Evolutionary conservation across 2,329 filamentous ascomycete species (phyloP), one percentile per base, ranked within the genome.

Genomic region (Pezicula carpinea): DNA sequence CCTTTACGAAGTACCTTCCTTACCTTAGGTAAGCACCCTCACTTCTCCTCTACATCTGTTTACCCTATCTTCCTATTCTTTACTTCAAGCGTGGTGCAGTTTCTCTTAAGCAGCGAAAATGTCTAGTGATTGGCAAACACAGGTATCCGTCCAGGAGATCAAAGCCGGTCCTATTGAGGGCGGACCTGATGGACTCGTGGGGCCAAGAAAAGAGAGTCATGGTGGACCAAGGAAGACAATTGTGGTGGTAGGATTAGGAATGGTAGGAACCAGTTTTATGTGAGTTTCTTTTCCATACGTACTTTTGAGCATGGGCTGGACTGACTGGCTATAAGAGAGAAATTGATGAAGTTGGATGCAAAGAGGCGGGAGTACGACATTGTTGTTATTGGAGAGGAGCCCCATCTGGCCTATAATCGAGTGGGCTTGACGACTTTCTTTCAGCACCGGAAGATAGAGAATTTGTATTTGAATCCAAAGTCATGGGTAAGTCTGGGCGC

Each of bases 201-300:
- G 50, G 5, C 56, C 52, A 19, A 50, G 51, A 35, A 56, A 54
- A 17, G 44, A 56, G 26, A 44, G 46, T n/a, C 54, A 56, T 48
- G 57, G 47, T 26, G 43, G 42, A 5, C 11, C 41, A n/a, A 61
- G 80, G 52, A 89, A 87, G 65, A 82, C 76, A 61, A 69, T 95
- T 31, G 89, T 95, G 2, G 82, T 95, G 32, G 88, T 95, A 33
- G 90, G 90, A 8, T 68, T 96, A 67, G 90, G 90, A 2, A 96
- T 96, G 91, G 90, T 96, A 38, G 89, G 86, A 33, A 85, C 93
- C 56, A 83, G 87, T 35, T 92, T 95, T 64, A 89, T 95, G 87
- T 92, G 69, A 75, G 85, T 74, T 10, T 35, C 18, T 4, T 29
- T n/a, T n/a, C n/a, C n/a, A n/a, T n/a, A n/a, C n/a, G n/a, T n/a